Conservation (phyloP, 2,329 filamentous ascomycete genomes). For the Leptographium wingfieldii region DNA sequence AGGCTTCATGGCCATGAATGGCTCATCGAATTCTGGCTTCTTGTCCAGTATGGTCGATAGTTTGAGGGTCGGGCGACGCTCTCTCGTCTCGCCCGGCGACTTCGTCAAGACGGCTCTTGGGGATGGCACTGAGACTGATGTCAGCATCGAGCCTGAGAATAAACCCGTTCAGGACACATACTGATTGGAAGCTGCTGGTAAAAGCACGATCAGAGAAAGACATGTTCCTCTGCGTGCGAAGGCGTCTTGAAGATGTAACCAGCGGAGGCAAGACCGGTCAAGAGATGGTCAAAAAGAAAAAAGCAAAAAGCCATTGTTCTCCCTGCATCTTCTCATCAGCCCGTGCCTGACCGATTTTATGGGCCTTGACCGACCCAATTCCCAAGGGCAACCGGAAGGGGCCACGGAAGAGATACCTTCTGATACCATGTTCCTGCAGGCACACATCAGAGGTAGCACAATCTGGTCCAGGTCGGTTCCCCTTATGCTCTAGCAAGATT, state of each 20-base stretch:
- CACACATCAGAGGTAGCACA: neutral
- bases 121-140: neutral
- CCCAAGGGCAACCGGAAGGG: neutral
- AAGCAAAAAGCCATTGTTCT: neutral
- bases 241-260: neutral
- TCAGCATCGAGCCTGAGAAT: neutral
- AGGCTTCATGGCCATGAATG: neutral
- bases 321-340: neutral
- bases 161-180: neutral
- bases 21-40: neutral
- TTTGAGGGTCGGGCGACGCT: neutral
- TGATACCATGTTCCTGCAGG: neutral
- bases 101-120: neutral
- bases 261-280: no score
- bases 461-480: neutral
- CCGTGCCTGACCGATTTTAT: neutral
- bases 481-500: neutral
- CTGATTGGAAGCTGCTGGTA: neutral
- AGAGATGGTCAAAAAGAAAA: no score
- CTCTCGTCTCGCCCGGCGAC: neutral
- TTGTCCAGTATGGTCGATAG: neutral
- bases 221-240: neutral
- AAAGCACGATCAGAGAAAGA: neutral
- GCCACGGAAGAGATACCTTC: neutral
- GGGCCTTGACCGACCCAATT: neutral